Evolutionary conservation across 202 grass and related monocot genomes (phyloP).

Genomic region (Schoenoplectus triqueter): DNA sequence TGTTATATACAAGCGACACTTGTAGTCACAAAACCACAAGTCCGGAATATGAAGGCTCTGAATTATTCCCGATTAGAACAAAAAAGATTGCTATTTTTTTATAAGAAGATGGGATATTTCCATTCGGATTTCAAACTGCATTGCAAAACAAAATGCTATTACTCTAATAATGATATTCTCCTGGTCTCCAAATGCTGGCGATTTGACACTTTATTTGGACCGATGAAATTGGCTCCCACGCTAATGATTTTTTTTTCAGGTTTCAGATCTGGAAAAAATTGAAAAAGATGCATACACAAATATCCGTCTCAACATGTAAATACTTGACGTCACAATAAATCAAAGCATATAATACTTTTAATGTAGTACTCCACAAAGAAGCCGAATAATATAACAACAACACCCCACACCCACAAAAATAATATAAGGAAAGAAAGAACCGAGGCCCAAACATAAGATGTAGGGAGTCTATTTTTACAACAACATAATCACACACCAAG

Average conservation of each 20-base stretch:
- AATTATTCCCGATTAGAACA: too few species aligned
- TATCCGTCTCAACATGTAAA: constrained; percentile 13
- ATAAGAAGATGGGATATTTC: too few species aligned
- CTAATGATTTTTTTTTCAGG: background rate
- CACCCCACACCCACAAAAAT: background rate
- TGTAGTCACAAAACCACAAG: too few species aligned
- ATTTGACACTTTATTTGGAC: background rate
- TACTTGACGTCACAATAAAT: constrained; percentile 26
- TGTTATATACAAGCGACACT: too few species aligned
- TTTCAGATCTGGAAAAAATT: background rate
- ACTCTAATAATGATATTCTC: background rate
- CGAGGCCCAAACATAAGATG: constrained; percentile 34
- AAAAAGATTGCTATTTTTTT: too few species aligned
- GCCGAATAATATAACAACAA: constrained; percentile 35
- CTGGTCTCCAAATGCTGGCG: background rate
- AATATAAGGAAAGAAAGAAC: background rate
- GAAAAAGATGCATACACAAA: background rate
- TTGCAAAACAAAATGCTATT: background rate
- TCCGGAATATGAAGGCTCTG: too few species aligned
- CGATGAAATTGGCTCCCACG: background rate
- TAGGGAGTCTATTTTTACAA: constrained; percentile 38
- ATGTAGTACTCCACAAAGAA: constrained; percentile 23
- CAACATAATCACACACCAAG: constrained; percentile 42
- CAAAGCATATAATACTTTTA: constrained; percentile 35
- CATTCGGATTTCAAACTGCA: too few species aligned